Evolutionary conservation across 805 yeast species (phyloP), one percentile per base, ranked within the genome.

Genomic region (Isabelozyma gotoi): DNA sequence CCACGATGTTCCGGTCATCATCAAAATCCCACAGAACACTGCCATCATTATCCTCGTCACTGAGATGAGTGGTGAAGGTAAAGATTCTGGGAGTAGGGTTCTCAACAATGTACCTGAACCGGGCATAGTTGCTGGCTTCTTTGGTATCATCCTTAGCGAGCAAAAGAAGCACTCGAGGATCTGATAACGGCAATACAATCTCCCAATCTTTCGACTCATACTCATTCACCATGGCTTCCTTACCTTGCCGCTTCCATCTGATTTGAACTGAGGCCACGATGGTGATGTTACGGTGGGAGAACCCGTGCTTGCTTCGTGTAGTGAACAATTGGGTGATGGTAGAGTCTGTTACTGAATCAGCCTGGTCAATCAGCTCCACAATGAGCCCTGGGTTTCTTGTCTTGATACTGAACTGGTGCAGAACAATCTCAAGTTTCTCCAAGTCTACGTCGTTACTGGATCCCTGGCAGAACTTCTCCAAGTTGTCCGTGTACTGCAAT

Each of bases 71-170:
- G 10, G 82, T 63, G 51, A 85, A 88, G 8, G 81, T 80, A 49
- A 88, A 80, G 2, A 84, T 75, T 36, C 84, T 70, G 2, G 85
- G 73, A 0, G 95, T 84, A 11, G 95, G 90, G 55, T 88, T 88
- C 56, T 88, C 96, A 39, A 88, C 55, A 40, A 73, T 70, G 56
- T 78, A 87, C 11, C 56, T 67, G 36, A 80, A 57, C 35, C 56
- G 60, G 12, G 69, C 50, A 2, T 45, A 48, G 21, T 50, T 54
- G 29, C 29, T 24, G 3, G 24, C 48, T 15, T 10, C 38, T 16
- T 32, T 48, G 12, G 29, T 3, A 47, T 24, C 52, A 51, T 36
- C 55, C 46, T 39, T 11, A 5, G 15, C 19, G 20, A 35, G 20
- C 15, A 12, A n/a, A 17, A 35, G 38, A n/a, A 35, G 18, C 2